phyloP scores from a whole-genome alignment of 2,329 filamentous ascomycete genomes.

The Neofusicoccum parvum region DNA sequence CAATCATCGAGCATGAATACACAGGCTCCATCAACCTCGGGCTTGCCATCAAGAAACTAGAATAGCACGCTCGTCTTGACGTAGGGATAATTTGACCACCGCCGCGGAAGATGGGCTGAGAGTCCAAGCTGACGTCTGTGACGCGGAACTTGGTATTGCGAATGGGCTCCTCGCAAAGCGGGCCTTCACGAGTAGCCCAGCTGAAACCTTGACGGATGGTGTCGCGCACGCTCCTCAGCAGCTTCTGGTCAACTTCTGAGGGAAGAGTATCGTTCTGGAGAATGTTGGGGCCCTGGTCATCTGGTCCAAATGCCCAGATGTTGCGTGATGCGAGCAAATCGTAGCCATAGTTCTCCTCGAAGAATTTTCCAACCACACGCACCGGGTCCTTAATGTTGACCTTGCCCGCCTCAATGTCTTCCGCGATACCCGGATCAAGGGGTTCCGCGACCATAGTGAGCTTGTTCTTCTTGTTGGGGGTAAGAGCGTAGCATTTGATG shows the following conservation, averaged over 20 bases:
- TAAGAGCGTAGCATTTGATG: conserved; percentile 96
- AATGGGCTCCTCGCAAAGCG: conserved; percentile 97
- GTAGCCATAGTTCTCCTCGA: conserved; percentile 96
- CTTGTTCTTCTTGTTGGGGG: conserved; percentile 99
- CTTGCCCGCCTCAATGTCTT: conserved; percentile 87
- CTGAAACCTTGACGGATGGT: conserved; percentile 94
- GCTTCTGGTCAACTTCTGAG: conserved; percentile 90
- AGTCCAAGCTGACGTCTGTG: conserved; percentile 83
- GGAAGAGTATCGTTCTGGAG: conserved; percentile 95
- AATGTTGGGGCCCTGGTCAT: conserved; percentile 93
- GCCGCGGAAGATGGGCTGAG: conserved; percentile 90
- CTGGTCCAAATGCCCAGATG: conserved; percentile 98
- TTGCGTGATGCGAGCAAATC: conserved; percentile 91
- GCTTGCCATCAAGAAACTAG: conserved; percentile 94
- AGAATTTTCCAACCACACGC: conserved; percentile 92
- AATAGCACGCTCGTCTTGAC: conserved; percentile 88
- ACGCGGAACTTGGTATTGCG: conserved; percentile 98
- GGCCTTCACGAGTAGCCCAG: conserved; percentile 94
- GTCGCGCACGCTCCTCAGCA: conserved; percentile 83
- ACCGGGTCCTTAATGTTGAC: conserved; percentile 93
- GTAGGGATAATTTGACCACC: conserved; percentile 98
- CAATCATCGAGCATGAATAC: conserved; percentile 90
- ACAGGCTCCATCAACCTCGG: conserved; percentile 96
- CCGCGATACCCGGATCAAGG: conserved; percentile 88
- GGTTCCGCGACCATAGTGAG: conserved; percentile 98